Evolutionary conservation across 148 eudicot genomes (phyloP).

Genomic region (Fagopyrum esculentum): DNA sequence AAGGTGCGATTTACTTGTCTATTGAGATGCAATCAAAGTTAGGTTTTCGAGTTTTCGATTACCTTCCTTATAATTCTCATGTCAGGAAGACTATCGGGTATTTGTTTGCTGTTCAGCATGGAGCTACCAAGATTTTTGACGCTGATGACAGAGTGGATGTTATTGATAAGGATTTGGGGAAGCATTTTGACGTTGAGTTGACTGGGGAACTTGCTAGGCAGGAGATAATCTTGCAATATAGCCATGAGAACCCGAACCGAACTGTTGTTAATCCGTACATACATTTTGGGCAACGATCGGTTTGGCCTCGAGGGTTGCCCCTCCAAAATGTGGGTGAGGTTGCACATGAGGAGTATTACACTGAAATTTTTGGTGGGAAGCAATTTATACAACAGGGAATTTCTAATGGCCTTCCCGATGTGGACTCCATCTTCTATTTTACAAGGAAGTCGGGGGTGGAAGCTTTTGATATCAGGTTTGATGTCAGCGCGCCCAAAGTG

Average conservation of each 20-base stretch:
- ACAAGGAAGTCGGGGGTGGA: slow-evolving; percentile 73
- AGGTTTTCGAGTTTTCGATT: slow-evolving; percentile 71
- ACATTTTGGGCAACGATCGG: slow-evolving; percentile 94
- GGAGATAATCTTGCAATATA: slow-evolving; percentile 82
- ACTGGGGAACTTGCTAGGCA: slow-evolving; percentile 83
- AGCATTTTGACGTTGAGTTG: slow-evolving; percentile 91
- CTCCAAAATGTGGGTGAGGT: slow-evolving; percentile 87
- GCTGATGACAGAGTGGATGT: slow-evolving; percentile 87
- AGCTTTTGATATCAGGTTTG: slow-evolving; percentile 78
- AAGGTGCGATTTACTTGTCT: slow-evolving; percentile 77
- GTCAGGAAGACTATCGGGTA: slow-evolving; percentile 90
- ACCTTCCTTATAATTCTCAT: slow-evolving; percentile 81
- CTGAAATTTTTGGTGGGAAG: slow-evolving; percentile 85
- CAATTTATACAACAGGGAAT: slow-evolving; percentile 95
- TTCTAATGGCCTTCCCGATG: slow-evolving; percentile 94
- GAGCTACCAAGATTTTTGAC: slow-evolving; percentile 78
- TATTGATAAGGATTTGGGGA: slow-evolving; percentile 72
- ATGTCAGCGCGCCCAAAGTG: slow-evolving; percentile 77
- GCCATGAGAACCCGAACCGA: slow-evolving; percentile 84
- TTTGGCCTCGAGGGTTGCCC: slow-evolving; percentile 97
- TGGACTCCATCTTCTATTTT: slow-evolving; percentile 91
- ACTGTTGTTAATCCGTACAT: slow-evolving; percentile 86
- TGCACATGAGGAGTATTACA: slow-evolving; percentile 76
- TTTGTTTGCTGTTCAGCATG: slow-evolving; percentile 94
- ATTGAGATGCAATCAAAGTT: slow-evolving; percentile 71